phyloP scores from a whole-genome alignment of 805 yeast species.

The Lachancea quebecensis region DNA sequence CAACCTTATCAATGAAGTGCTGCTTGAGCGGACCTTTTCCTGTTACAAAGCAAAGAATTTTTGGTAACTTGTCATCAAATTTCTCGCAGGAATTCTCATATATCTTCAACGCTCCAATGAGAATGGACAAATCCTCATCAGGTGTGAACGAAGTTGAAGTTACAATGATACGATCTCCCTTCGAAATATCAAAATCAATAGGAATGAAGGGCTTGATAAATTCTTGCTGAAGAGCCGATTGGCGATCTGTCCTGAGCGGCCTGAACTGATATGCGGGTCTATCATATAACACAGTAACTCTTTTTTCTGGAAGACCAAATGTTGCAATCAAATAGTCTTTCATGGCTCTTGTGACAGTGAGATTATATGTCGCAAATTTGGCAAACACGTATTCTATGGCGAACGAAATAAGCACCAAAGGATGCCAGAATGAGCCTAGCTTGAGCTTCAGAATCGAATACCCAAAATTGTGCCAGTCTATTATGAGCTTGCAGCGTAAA shows the following conservation, averaged over 20 bases:
- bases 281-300: conserved; percentile 68
- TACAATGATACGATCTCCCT: conserved; percentile 57
- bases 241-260: conserved; percentile 36
- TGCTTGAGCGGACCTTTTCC: conserved; percentile 87
- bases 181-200: conserved; percentile 28
- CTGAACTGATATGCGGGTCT: conserved; percentile 68
- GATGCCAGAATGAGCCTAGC: conserved; percentile 45
- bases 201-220: conserved; percentile 34
- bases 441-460: conserved; percentile 71
- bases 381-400: conserved; percentile 61
- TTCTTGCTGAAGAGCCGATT: conserved; percentile 12
- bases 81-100: conserved; percentile 40
- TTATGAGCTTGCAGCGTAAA: conserved; percentile 54
- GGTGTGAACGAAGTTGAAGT: conserved; percentile 93
- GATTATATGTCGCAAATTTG: conserved; percentile 56
- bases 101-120: conserved; percentile 58
- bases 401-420: conserved; percentile 53
- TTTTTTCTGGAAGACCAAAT: conserved; percentile 45
- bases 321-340: conserved; percentile 48
- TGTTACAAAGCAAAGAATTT: conserved; percentile 70
- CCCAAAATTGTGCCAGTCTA: conserved; percentile 97
- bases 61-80: conserved; percentile 34
- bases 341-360: conserved; percentile 78
- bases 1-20: conserved; percentile 43
- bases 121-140: conserved; percentile 76